Evolutionary conservation across 805 yeast species (phyloP).

Genomic region (Lipomyces anomalus): DNA sequence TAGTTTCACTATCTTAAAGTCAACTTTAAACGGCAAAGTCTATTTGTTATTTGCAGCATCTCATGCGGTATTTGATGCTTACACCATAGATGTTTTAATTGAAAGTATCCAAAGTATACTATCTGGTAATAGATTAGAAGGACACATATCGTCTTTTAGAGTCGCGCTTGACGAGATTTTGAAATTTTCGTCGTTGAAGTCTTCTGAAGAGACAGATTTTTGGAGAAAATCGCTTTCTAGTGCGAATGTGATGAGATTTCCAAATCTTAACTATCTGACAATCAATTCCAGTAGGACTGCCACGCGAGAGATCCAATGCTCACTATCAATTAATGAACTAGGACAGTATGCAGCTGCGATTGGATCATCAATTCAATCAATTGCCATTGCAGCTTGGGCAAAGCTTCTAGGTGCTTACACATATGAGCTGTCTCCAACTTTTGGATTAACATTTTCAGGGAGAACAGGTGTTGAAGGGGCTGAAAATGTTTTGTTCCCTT

Average conservation of each 20-base stretch:
- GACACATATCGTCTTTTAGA: not conserved
- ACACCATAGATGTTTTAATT: slow-evolving; percentile 4
- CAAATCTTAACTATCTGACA: slow-evolving; percentile 13
- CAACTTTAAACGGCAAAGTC: too few species aligned
- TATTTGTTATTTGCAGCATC: slow-evolving; percentile 12
- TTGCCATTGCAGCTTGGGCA: slow-evolving; percentile 23
- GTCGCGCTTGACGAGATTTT: slow-evolving; percentile 8
- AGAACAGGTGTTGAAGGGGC: slow-evolving; percentile 9
- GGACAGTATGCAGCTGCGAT: not conserved
- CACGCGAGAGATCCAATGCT: not conserved
- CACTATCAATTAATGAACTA: not conserved
- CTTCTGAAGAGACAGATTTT: slow-evolving; percentile 2
- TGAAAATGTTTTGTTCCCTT: slow-evolving; percentile 16
- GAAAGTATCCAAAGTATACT: slow-evolving; percentile 1
- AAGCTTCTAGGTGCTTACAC: slow-evolving; percentile 15
- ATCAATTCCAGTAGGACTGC: not conserved
- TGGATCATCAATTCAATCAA: slow-evolving; percentile 13
- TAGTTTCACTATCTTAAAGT: too few species aligned
- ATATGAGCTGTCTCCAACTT: slow-evolving; percentile 16
- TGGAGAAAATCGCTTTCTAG: slow-evolving; percentile 13
- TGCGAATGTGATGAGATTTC: slow-evolving; percentile 8
- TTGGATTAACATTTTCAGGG: slow-evolving; percentile 25
- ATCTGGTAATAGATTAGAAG: not conserved
- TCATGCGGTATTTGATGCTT: slow-evolving; percentile 26
- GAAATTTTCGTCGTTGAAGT: not conserved